Evolutionary conservation across 306 rosid species (phyloP), one percentile per base, ranked within the genome.

Genomic region (Gastrolobium villosum): DNA sequence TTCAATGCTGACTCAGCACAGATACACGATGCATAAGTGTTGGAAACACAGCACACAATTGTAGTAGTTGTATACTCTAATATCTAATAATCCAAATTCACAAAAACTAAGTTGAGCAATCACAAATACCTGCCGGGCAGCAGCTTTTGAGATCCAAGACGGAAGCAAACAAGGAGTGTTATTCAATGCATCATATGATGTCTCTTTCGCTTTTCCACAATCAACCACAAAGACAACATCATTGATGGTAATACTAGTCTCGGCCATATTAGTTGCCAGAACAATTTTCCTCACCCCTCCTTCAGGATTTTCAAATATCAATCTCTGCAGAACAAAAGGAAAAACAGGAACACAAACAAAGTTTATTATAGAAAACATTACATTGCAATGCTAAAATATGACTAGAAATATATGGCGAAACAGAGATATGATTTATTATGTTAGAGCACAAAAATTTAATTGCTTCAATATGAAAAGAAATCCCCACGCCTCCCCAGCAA

Each of bases 141-240:
- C 88, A 86, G 90, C 99, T 90, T 96, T 93, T 65, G 99, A 96
- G 86, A 96, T 93, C 99, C 99, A 93, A 64, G 98, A 87, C 40
- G 97, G 98, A 87, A 96, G 98, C 79, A 96, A 86, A 89, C 99
- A 96, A 84, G 99, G 98, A 83, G 99, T 96, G 85, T 96, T 93
- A 73, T 96, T 96, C 75, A 96, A 86, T 54, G 98, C 98, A 36
- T 96, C 99, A 83, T 96, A 96, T 30, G 99, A 96, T 44, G 98
- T 93, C 87, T 96, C 99, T 84, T 96, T 96, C 30, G 99, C 98
- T 89, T 93, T 96, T 66, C 99, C 99, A 73, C 97, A 91, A 80
- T 96, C 99, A 61, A 96, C 82, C 76, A 96, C 98, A 83, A 88
- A 93, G 76, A 93, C 99, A 77, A 95, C 92, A 41, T 96, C 99